Percentiles rank a stretch among this genome's conserved stretches.
Conservation (phyloP, 1,139 yeast genomes). For the Diutina pseudorugosa region DNA sequence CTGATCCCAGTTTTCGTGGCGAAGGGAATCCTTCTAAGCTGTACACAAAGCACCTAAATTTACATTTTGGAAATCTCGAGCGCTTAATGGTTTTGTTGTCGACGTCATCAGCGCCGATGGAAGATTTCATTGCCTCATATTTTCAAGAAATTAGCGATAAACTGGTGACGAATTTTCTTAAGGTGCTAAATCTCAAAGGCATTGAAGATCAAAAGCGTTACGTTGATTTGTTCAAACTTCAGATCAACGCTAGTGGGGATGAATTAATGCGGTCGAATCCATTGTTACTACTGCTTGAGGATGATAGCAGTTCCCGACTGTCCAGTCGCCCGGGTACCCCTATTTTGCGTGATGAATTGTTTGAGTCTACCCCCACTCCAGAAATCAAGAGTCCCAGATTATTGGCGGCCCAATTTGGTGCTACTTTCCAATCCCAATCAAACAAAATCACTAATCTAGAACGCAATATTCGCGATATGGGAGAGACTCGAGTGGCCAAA, state of each 20-base stretch:
- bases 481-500: conserved; percentile 46
- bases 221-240: conserved; percentile 41
- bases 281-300: neutral
- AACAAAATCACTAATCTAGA: conserved; percentile 44
- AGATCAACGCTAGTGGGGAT: conserved; percentile 9
- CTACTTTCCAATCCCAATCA: conserved; percentile 19
- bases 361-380: neutral
- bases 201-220: conserved; percentile 38
- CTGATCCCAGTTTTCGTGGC: conserved; percentile 18
- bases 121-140: conserved; percentile 55
- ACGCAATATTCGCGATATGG: conserved; percentile 37
- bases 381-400: neutral
- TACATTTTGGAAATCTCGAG: conserved; percentile 43
- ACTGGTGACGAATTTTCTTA: conserved; percentile 48
- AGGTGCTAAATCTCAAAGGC: conserved; percentile 55
- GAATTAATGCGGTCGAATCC: neutral
- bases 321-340: neutral
- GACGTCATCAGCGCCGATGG: conserved; percentile 49
- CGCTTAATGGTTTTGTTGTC: conserved; percentile 53
- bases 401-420: neutral
- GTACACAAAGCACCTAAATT: conserved; percentile 37
- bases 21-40: conserved; percentile 18
- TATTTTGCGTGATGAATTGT: neutral
- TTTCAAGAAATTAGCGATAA: conserved; percentile 58
- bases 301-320: neutral